Conservation (phyloP, 371 early-diverging fungal genomes). For the Mucor plumbeus region DNA sequence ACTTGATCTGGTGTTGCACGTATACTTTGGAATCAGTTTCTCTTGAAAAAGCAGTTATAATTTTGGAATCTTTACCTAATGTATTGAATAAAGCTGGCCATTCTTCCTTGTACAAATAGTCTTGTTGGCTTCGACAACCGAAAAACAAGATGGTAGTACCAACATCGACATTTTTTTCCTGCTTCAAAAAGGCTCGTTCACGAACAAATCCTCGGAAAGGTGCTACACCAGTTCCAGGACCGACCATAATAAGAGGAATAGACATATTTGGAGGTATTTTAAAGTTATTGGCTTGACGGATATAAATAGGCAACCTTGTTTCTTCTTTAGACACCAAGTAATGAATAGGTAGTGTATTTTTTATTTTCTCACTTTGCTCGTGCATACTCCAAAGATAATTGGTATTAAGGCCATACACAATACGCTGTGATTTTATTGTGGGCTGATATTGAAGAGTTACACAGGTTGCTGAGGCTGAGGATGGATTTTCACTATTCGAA, state of each 20-base stretch:
- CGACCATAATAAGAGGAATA: conserved; percentile 93
- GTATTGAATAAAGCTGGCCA: conserved; percentile 68
- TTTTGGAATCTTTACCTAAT: conserved; percentile 60
- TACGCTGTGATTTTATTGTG: conserved; percentile 48
- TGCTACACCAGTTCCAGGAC: conserved; percentile 99
- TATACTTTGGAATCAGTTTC: conserved; percentile 81
- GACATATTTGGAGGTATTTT: conserved; percentile 79
- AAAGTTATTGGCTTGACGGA: conserved; percentile 85
- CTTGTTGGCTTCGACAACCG: conserved; percentile 79
- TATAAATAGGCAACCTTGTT: conserved; percentile 76
- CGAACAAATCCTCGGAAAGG: conserved; percentile 96
- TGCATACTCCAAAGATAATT: conserved; percentile 68
- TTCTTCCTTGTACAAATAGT: conserved; percentile 90
- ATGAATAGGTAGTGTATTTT: conserved; percentile 15
- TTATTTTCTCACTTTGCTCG: conserved; percentile 33
- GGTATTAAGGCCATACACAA: conserved; percentile 79
- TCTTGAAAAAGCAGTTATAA: conserved; percentile 90
- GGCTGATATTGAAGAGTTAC: conserved; percentile 85
- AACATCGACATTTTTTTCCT: conserved; percentile 68
- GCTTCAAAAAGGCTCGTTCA: conserved; percentile 76
- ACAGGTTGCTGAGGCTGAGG: conserved; percentile 81
- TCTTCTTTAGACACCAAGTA: conserved; percentile 10
- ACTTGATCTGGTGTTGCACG: conserved; percentile 81
- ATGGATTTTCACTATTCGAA: conserved; percentile 72
- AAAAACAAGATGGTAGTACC: conserved; percentile 92